Percentiles rank a stretch among this genome's conserved stretches.
Conservation (phyloP, 129 eudicot species). For the Arctium lappa region DNA sequence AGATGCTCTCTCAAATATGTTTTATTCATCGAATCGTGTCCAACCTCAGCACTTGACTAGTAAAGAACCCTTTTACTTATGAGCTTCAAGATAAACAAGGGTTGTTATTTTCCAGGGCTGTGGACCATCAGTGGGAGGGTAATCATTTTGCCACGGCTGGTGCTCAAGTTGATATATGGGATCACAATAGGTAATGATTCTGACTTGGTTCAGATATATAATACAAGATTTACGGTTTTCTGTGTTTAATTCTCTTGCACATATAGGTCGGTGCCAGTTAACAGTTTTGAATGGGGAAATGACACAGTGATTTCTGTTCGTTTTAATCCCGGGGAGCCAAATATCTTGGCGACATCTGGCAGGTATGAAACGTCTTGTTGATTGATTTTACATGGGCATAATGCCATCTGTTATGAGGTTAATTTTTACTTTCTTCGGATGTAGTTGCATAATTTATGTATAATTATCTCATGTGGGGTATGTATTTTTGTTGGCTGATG, state of each 20-base stretch:
- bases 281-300: slow-evolving; percentile 78
- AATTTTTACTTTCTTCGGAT: not conserved
- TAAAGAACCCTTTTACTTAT: not conserved
- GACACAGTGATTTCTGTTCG: slow-evolving; percentile 80
- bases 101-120: slow-evolving; percentile 52
- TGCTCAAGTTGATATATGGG: slow-evolving; percentile 96
- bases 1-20: too few relatives aligned
- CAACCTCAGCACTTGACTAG: too few relatives aligned
- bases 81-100: not conserved
- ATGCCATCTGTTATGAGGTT: not conserved
- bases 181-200: slow-evolving; percentile 71
- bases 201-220: not conserved
- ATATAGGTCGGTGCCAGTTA: slow-evolving; percentile 84
- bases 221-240: not conserved
- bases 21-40: too few relatives aligned
- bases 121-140: slow-evolving; percentile 94
- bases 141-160: slow-evolving; percentile 90
- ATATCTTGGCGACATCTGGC: slow-evolving; percentile 79
- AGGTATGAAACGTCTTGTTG: slow-evolving; percentile 38
- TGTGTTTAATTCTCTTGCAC: slow-evolving; percentile 8
- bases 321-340: slow-evolving; percentile 95
- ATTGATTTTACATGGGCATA: not conserved
- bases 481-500: not conserved
- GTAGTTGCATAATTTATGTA: not conserved
- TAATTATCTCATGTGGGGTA: not conserved